Conservation (phyloP, 2,329 filamentous ascomycete species). For the Madurella fahalii region DNA sequence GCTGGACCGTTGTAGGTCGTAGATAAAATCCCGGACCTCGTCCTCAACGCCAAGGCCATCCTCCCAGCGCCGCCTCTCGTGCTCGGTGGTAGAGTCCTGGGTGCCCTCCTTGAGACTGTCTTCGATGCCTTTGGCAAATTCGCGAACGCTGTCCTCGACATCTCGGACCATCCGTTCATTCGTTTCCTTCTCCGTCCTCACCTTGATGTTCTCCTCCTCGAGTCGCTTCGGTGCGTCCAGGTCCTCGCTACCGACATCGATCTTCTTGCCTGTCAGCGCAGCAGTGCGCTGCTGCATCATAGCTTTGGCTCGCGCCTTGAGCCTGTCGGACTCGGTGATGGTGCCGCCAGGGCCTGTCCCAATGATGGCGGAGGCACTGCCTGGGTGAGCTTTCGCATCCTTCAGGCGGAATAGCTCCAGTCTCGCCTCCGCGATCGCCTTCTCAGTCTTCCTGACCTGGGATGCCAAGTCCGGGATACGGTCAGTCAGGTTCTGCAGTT, state of each 20-base stretch:
- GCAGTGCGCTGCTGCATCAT: constrained; percentile 99
- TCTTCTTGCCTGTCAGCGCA: constrained; percentile 80
- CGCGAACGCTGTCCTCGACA: constrained; percentile 91
- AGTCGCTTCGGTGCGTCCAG: constrained; percentile 76
- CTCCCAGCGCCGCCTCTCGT: constrained; percentile 91
- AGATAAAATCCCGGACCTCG: constrained; percentile 96
- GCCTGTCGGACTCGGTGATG: constrained; percentile 87
- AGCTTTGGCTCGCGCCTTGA: constrained; percentile 91
- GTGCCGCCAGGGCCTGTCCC: constrained; percentile 88
- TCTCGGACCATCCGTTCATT: constrained; percentile 96
- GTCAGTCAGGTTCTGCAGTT: constrained; percentile 84
- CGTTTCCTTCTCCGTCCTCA: constrained; percentile 81
- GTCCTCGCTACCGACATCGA: constrained; percentile 65
- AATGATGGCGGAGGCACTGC: constrained; percentile 73
- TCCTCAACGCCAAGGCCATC: constrained; percentile 95
- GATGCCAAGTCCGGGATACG: constrained; percentile 89
- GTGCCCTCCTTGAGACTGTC: constrained; percentile 79
- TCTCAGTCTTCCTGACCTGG: constrained; percentile 84
- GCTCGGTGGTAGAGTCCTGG: constrained; percentile 72
- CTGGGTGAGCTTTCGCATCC: constrained; percentile 87
- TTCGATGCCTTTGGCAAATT: constrained; percentile 81
- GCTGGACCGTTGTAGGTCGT: constrained; percentile 85
- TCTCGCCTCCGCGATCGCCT: constrained; percentile 85
- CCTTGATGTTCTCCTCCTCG: constrained; percentile 80
- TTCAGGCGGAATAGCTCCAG: constrained; percentile 89